Evolutionary conservation across 352 stramenopile species (phyloP).

Genomic region (Pythium insidiosum): DNA sequence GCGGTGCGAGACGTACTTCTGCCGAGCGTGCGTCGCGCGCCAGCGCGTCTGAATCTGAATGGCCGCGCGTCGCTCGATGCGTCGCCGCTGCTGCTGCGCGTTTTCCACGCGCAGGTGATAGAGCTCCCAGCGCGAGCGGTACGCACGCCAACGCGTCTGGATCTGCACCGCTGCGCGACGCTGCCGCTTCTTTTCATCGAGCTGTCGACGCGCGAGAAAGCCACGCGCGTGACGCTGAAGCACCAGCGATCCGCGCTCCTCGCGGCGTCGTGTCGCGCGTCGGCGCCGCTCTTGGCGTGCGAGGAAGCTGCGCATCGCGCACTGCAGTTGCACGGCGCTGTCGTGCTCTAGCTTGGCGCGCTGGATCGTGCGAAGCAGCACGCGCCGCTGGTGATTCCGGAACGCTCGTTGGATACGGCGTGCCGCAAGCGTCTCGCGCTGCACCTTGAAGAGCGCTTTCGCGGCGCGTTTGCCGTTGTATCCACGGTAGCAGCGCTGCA

Average conservation of each 20-base stretch:
- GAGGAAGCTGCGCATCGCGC: conserved; percentile 33
- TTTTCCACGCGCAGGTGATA: conserved; percentile 33
- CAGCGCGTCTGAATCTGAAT: conserved; percentile 44
- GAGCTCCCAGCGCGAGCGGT: conserved; percentile 25
- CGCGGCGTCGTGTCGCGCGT: conserved; percentile 8
- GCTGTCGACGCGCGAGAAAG: conserved; percentile 29
- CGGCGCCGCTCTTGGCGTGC: conserved; percentile 36
- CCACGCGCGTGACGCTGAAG: conserved; percentile 50
- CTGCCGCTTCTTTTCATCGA: conserved; percentile 16
- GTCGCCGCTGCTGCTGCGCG: conserved; percentile 11
- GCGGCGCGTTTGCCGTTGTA: conserved; percentile 67
- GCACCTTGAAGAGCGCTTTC: conserved; percentile 50
- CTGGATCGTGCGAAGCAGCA: conserved; percentile 53
- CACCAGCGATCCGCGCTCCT: conserved; percentile 19
- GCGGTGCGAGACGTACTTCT: conserved; percentile 23
- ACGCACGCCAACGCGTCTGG: conserved; percentile 41
- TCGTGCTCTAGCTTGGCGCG: conserved; percentile 54
- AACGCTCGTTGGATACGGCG: conserved; percentile 62
- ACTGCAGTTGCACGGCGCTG: conserved; percentile 44
- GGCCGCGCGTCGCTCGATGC: conserved; percentile 24
- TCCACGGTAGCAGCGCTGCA: conserved; percentile 75
- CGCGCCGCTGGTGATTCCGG: conserved; percentile 45
- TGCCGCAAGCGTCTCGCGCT: conserved; percentile 48
- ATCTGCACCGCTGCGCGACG: conserved; percentile 39
- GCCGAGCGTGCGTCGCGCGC: conserved; percentile 21